Evolutionary conservation across 2,329 filamentous ascomycete species (phyloP).

Genomic region (Phyllosticta ampelicida): DNA sequence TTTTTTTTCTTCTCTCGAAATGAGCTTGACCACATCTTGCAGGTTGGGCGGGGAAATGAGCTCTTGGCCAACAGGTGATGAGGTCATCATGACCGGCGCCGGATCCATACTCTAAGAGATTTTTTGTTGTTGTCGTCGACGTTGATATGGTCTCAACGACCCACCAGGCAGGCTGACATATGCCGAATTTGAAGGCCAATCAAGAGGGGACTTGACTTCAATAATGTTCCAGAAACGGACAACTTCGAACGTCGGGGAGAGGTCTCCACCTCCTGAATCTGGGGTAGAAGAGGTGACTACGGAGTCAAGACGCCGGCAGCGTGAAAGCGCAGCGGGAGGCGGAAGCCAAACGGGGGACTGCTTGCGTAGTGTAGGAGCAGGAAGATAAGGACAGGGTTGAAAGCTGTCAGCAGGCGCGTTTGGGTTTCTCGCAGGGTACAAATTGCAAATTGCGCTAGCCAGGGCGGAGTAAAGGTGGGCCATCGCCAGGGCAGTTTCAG

Average conservation of each 20-base stretch:
- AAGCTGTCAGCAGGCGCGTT: background rate
- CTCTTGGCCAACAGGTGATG: background rate
- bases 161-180: background rate
- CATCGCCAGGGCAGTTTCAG: too few relatives aligned
- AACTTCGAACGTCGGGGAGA: conserved; percentile 9
- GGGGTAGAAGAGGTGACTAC: background rate
- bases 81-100: background rate
- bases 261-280: conserved; percentile 10
- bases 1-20: too few relatives aligned
- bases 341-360: background rate
- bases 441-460: background rate
- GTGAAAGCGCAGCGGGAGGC: background rate
- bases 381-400: background rate
- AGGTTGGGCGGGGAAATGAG: background rate
- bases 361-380: background rate
- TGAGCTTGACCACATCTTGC: background rate
- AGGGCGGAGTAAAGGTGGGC: background rate
- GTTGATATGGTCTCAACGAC: background rate
- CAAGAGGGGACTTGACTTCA: background rate
- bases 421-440: background rate
- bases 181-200: background rate
- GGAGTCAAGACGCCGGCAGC: background rate
- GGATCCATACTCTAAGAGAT: background rate
- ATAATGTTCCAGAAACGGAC: conserved; percentile 2
- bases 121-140: background rate